A percentile compares a stretch with the other conserved stretches of the same genome.
phyloP scores from a whole-genome alignment of 129 eudicot genomes.

The Arctium minus region DNA sequence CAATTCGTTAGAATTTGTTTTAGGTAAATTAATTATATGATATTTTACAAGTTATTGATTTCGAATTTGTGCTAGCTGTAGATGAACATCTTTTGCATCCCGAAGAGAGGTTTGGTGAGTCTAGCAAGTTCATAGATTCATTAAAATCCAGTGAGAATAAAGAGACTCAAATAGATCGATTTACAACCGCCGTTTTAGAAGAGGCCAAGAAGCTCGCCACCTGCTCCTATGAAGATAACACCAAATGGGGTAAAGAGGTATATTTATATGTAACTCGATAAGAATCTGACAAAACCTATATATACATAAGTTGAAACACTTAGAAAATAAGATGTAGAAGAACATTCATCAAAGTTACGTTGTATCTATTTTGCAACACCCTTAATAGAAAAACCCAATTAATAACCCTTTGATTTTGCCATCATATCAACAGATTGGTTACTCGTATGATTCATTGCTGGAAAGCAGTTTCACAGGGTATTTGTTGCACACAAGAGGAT shows the following conservation, averaged over 20 bases:
- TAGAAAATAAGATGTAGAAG: too few species aligned
- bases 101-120: constrained; percentile 51
- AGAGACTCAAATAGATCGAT: not conserved
- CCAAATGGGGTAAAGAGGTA: constrained; percentile 77
- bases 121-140: constrained; percentile 52
- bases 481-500: constrained; percentile 65
- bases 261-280: too few species aligned
- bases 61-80: constrained; percentile 11
- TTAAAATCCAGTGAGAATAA: constrained; percentile 9
- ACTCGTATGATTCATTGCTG: constrained; percentile 59
- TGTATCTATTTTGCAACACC: not conserved
- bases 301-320: not conserved
- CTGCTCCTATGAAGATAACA: constrained; percentile 57
- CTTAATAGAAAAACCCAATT: not conserved
- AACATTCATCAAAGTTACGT: not conserved
- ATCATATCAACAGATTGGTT: constrained; percentile 51
- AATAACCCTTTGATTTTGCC: not conserved
- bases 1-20: not conserved
- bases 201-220: constrained; percentile 65
- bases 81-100: constrained; percentile 41
- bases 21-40: not conserved
- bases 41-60: not conserved
- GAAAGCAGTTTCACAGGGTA: constrained; percentile 80
- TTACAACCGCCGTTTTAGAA: constrained; percentile 19
- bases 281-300: too few species aligned